phyloP scores from a whole-genome alignment of 371 early-diverging fungal genomes.

The Caulochytrium protostelioides region DNA sequence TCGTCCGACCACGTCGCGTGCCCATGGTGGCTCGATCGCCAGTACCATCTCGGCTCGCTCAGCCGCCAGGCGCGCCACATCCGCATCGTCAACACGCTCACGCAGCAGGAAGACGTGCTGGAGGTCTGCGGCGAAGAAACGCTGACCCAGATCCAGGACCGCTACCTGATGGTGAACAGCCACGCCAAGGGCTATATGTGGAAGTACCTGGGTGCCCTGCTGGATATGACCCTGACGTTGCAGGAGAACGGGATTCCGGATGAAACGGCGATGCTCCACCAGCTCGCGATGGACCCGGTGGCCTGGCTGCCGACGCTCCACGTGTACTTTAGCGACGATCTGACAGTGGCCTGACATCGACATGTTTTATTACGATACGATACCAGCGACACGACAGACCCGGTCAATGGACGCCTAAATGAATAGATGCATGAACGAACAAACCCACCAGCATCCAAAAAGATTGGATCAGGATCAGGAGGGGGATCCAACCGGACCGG shows the following conservation, averaged over 20 bases:
- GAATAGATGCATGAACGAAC: not conserved
- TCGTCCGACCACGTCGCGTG: slow-evolving; percentile 1
- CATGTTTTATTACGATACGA: not conserved
- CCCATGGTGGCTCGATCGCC: slow-evolving; percentile 27
- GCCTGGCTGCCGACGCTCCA: slow-evolving; percentile 27
- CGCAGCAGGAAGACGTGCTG: slow-evolving; percentile 22
- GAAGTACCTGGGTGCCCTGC: slow-evolving; percentile 23
- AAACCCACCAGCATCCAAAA: no score
- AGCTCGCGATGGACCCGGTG: slow-evolving; percentile 23
- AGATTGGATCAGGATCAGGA: no score
- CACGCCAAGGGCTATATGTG: slow-evolving; percentile 37
- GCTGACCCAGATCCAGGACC: slow-evolving; percentile 24
- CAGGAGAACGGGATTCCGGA: slow-evolving; percentile 26
- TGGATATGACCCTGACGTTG: slow-evolving; percentile 25
- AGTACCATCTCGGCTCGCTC: slow-evolving; percentile 21
- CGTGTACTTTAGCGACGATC: slow-evolving; percentile 20
- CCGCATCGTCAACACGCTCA: slow-evolving; percentile 24
- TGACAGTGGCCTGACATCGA: slow-evolving; percentile 10
- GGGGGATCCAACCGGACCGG: no score
- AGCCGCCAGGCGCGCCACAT: slow-evolving; percentile 17
- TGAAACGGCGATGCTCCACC: slow-evolving; percentile 16
- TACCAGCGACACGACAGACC: not conserved
- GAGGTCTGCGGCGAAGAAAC: slow-evolving; percentile 29
- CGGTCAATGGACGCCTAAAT: not conserved
- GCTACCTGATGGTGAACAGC: slow-evolving; percentile 18